Percentiles rank a stretch among this genome's conserved stretches.
These are phyloP conservation scores for Harrya chromipes DNA, from an alignment of 768 basidiomycete genomes.

Conservation along the genomic window DNA sequence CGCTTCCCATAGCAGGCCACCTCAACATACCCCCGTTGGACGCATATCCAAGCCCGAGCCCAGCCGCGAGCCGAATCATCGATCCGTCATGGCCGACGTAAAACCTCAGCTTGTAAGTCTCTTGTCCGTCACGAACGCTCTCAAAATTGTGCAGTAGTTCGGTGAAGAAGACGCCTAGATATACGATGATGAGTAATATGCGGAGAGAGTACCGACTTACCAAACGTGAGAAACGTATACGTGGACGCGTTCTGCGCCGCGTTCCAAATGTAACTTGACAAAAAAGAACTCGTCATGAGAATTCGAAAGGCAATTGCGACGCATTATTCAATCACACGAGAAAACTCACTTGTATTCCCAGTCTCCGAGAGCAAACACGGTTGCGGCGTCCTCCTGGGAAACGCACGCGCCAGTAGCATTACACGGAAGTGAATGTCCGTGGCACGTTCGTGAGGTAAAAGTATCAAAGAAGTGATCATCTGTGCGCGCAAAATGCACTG, in stretches of 20 bases:
- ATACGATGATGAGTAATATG: background rate
- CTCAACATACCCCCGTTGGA: conserved; percentile 29
- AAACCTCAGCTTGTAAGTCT: conserved; percentile 37
- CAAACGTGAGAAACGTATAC: conserved; percentile 46
- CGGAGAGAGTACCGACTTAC: conserved; percentile 19
- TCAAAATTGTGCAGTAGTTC: conserved; percentile 42
- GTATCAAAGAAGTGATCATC: conserved; percentile 49
- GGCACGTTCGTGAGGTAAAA: conserved; percentile 47
- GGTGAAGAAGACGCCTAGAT: conserved; percentile 42
- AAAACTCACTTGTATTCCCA: conserved; percentile 54
- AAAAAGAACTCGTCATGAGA: background rate
- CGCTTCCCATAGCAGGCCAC: conserved; percentile 49
- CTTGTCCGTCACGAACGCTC: conserved; percentile 31
- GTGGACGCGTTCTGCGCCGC: conserved; percentile 40
- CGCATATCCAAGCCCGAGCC: conserved; percentile 38
- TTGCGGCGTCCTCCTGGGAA: conserved; percentile 42
- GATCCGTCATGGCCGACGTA: conserved; percentile 50
- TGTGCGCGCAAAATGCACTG: background rate
- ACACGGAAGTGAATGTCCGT: conserved; percentile 41
- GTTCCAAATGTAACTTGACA: conserved; percentile 48
- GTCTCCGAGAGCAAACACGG: conserved; percentile 53
- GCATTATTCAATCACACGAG: too few relatives aligned
- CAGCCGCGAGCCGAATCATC: conserved; percentile 40
- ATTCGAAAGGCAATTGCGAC: too few relatives aligned
- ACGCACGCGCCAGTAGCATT: conserved; percentile 42